Evolutionary conservation across 2,329 filamentous ascomycete species (phyloP).

Genomic region (Coniosporium tulheliwenetii): DNA sequence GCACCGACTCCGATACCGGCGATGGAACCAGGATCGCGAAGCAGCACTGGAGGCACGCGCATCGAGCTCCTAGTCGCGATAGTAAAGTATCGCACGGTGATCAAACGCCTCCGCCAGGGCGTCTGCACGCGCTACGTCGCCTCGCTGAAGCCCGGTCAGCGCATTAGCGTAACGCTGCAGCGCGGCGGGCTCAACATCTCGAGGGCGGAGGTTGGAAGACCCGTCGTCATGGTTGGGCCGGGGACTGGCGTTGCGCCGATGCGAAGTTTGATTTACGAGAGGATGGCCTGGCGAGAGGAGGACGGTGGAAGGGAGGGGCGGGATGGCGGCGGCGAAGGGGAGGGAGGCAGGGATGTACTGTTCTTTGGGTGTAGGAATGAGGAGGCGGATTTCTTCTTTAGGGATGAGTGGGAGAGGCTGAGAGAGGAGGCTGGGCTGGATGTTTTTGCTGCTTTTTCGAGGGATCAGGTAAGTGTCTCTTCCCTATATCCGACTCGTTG

Average conservation of each 20-base stretch:
- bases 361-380: slow-evolving; percentile 76
- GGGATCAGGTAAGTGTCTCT: slow-evolving; percentile 37
- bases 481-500: background rate
- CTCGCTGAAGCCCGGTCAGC: slow-evolving; percentile 40
- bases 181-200: slow-evolving; percentile 34
- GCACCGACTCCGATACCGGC: background rate
- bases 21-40: background rate
- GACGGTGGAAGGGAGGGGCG: background rate
- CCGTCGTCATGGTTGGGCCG: slow-evolving; percentile 65
- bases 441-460: slow-evolving; percentile 52
- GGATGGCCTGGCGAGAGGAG: slow-evolving; percentile 26
- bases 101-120: slow-evolving; percentile 69
- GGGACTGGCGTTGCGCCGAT: slow-evolving; percentile 82
- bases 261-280: slow-evolving; percentile 64
- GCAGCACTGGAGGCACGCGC: slow-evolving; percentile 18
- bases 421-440: slow-evolving; percentile 27
- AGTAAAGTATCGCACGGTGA: slow-evolving; percentile 80
- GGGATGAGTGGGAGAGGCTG: slow-evolving; percentile 51
- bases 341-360: slow-evolving; percentile 32
- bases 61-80: slow-evolving; percentile 71
- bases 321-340: background rate
- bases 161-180: slow-evolving; percentile 43
- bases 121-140: slow-evolving; percentile 82
- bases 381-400: slow-evolving; percentile 66
- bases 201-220: slow-evolving; percentile 31